Evolutionary conservation across 352 stramenopile species (phyloP), one percentile per base, ranked within the genome.

Genomic region (Phytophthora macrochlamydospora): DNA sequence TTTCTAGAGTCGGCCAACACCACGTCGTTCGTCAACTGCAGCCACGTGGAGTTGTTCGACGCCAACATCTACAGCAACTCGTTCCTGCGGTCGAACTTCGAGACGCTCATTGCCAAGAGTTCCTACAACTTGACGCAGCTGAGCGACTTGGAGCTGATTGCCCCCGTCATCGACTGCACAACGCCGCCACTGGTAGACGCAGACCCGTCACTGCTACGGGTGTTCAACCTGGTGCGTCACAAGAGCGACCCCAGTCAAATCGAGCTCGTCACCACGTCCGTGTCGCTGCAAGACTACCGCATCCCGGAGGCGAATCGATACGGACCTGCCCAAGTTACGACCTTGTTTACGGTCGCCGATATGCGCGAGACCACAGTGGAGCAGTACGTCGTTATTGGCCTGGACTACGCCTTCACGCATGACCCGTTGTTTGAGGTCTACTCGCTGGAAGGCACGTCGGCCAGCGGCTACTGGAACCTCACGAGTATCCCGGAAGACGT

Each of bases 121-220:
- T 59, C 62, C 0, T 80, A 81, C 59, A 75, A 76, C 30, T 30
- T 83, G 32, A 67, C 71, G 4, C 66, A 78, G n/a, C 45, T 87
- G 5, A 24, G 49, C 31, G 52, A 63, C 1, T 51, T 59, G 6
- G 71, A 88, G 35, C 62, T 85, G 2, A 64, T 82, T 2, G 18
- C 74, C 0, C 76, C 76, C 4, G 68, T 87, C 1, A 70, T 87
- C 9, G 76, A 87, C 49, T 87, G 78, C 53, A 60, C 76, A 30
- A 73, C 44, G 6, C 46, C 58, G 6, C 38, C 65, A 42, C 73
- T 87, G 11, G 35, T 63, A 3, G 51, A 64, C 1, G 65, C 13
- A 28, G 74, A 84, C 53, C 53, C 56, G 12, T 75, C 71, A 1
- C 54, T 72, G 4, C 33, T 67, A 5, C 60, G 61, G 0, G 56